A percentile compares a stretch with the other conserved stretches of the same genome.
Conservation (phyloP, 345 rosid species). For the Toxicodendron radicans region DNA sequence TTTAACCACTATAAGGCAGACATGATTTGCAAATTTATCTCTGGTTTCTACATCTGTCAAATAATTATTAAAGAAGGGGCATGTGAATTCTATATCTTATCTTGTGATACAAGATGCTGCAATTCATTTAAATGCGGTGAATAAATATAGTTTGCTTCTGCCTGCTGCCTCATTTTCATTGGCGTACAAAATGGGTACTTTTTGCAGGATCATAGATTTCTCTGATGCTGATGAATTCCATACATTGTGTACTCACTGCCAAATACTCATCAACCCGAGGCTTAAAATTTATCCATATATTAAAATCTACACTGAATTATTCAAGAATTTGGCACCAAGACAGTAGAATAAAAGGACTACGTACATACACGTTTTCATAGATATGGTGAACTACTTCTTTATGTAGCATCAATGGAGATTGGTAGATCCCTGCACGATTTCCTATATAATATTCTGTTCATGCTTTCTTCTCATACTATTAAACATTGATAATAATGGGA, state of each 20-base stretch:
- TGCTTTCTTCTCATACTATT: too few relatives aligned
- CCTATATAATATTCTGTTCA: too few relatives aligned
- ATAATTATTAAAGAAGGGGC: conserved; percentile 1
- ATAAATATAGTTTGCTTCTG: not conserved
- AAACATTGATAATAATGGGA: too few relatives aligned
- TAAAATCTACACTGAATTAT: not conserved
- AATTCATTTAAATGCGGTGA: conserved; percentile 14
- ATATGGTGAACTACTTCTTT: not conserved
- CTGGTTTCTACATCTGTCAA: not conserved
- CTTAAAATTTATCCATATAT: too few relatives aligned
- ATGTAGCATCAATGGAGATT: not conserved
- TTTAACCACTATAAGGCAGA: not conserved
- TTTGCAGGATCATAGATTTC: not conserved
- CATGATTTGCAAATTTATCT: not conserved
- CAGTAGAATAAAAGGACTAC: not conserved
- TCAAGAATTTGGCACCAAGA: not conserved
- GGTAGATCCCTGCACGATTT: not conserved
- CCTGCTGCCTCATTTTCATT: conserved; percentile 2
- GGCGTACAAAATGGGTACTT: not conserved
- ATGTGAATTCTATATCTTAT: conserved; percentile 7
- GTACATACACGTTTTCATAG: conserved; percentile 11
- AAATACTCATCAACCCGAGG: not conserved
- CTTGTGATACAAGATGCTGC: not conserved
- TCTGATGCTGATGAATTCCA: not conserved
- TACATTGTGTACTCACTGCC: not conserved